Conservation (phyloP, 208 protist species). For the Crithidia sp. region DNA sequence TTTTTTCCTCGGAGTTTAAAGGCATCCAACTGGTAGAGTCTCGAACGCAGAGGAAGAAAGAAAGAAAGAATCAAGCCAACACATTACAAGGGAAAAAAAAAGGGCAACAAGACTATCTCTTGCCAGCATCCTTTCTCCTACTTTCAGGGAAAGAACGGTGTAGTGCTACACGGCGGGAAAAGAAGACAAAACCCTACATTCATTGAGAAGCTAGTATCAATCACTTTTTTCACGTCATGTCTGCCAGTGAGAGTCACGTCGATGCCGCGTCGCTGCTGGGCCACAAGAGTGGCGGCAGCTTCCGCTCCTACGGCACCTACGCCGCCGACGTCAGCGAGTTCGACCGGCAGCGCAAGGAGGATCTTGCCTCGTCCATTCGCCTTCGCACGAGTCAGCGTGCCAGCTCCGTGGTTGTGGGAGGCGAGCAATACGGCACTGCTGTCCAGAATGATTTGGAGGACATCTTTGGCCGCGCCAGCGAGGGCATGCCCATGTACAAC, state of each 20-base stretch:
- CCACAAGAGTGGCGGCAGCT: background rate
- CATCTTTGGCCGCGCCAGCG: slow-evolving; percentile 62
- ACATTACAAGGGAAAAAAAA: slow-evolving; percentile 2
- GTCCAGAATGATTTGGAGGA: slow-evolving; percentile 53
- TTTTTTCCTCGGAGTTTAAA: too few relatives aligned
- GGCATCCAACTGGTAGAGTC: too few relatives aligned
- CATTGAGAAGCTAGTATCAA: background rate
- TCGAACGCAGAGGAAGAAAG: background rate
- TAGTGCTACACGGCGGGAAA: background rate
- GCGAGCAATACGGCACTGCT: slow-evolving; percentile 34
- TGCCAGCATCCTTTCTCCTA: background rate
- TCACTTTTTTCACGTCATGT: background rate
- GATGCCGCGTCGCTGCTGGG: background rate
- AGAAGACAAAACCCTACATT: background rate
- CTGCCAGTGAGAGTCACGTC: slow-evolving; percentile 1
- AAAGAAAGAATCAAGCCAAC: slow-evolving; percentile 1
- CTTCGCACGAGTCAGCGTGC: slow-evolving; percentile 12
- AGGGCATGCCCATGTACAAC: slow-evolving; percentile 60
- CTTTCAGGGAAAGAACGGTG: background rate
- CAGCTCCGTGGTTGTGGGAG: slow-evolving; percentile 12
- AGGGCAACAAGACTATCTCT: background rate
- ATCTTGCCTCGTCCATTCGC: slow-evolving; percentile 39
- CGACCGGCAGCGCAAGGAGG: slow-evolving; percentile 29
- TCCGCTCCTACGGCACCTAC: slow-evolving; percentile 46
- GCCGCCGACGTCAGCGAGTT: slow-evolving; percentile 31